A percentile compares a stretch with the other conserved stretches of the same genome.
phyloP scores from a whole-genome alignment of 2,329 filamentous ascomycete species.

The Colletotrichum salicis region DNA sequence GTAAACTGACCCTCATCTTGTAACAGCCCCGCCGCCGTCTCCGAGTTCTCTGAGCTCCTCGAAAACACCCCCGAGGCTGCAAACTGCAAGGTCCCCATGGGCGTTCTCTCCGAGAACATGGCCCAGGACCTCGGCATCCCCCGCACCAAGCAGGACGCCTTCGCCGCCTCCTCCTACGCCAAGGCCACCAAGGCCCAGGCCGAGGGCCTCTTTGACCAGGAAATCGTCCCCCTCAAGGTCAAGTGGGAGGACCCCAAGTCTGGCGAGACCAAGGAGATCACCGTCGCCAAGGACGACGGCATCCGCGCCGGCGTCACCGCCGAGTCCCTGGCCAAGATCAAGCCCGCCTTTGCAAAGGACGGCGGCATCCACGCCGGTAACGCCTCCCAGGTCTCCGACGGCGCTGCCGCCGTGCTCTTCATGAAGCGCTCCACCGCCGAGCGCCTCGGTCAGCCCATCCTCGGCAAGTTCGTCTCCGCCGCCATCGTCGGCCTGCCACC shows the following conservation, averaged over 20 bases:
- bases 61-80: slow-evolving; percentile 83
- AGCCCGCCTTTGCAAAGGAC: slow-evolving; percentile 88
- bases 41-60: slow-evolving; percentile 91
- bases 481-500: slow-evolving; percentile 90
- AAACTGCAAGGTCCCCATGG: slow-evolving; percentile 99
- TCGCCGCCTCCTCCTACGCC: slow-evolving; percentile 91
- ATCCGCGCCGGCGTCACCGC: slow-evolving; percentile 85
- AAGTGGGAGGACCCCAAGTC: slow-evolving; percentile 92
- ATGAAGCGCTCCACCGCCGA: slow-evolving; percentile 95
- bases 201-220: slow-evolving; percentile 89
- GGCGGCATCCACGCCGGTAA: slow-evolving; percentile 97
- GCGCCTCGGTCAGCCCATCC: slow-evolving; percentile 84
- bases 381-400: slow-evolving; percentile 94
- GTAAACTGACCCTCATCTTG: not conserved
- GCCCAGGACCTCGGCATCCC: slow-evolving; percentile 82
- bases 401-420: slow-evolving; percentile 91
- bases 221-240: slow-evolving; percentile 88
- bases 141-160: slow-evolving; percentile 84
- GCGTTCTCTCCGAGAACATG: slow-evolving; percentile 92
- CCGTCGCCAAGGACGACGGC: slow-evolving; percentile 87
- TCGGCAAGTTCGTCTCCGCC: slow-evolving; percentile 91
- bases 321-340: slow-evolving; percentile 91
- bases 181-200: slow-evolving; percentile 89
- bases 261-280: slow-evolving; percentile 84
- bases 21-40: slow-evolving; percentile 79